Conservation (phyloP, 495 filamentous ascomycete species). For the Trypethelium eluteriae region DNA sequence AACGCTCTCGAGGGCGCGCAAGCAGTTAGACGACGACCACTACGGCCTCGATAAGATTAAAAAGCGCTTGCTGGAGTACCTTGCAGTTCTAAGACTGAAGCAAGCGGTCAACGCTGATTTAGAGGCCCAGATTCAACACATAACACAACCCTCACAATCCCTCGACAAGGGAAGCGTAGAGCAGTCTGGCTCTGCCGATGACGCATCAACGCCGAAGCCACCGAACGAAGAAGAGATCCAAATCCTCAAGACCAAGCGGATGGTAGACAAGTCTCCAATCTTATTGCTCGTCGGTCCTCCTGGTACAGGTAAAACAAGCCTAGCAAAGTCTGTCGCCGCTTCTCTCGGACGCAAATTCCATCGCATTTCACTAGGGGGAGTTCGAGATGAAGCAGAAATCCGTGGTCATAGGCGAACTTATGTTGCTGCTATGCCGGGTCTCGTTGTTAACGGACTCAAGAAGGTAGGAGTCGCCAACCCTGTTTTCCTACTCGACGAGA, state of each 20-base stretch:
- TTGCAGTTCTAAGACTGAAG: constrained; percentile 91
- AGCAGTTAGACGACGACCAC: constrained; percentile 93
- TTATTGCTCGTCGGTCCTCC: constrained; percentile 89
- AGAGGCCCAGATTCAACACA: constrained; percentile 56
- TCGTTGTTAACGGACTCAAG: constrained; percentile 89
- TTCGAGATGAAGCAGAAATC: constrained; percentile 95
- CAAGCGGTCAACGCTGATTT: constrained; percentile 75
- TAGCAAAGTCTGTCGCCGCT: constrained; percentile 88
- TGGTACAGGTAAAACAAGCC: constrained; percentile 90
- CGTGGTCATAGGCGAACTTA: constrained; percentile 93
- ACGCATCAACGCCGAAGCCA: constrained; percentile 49
- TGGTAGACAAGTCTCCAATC: constrained; percentile 93
- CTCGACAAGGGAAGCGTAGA: constrained; percentile 11
- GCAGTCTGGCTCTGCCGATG: constrained; percentile 29
- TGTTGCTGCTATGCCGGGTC: constrained; percentile 95
- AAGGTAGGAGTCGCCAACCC: constrained; percentile 96
- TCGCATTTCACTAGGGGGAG: constrained; percentile 91
- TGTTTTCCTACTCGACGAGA: constrained; percentile 94
- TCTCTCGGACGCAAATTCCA: constrained; percentile 94
- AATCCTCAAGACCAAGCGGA: constrained; percentile 59
- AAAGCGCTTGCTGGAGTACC: constrained; percentile 89
- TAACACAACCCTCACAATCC: constrained; percentile 18
- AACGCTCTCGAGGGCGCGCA: constrained; percentile 68
- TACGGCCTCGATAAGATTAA: constrained; percentile 97
- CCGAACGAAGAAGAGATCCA: constrained; percentile 45